A percentile compares a stretch with the other conserved stretches of the same genome.
Evolutionary conservation across 1,284 basidiomycete genomes (phyloP).

Genomic region (Leccinum pachyderme): DNA sequence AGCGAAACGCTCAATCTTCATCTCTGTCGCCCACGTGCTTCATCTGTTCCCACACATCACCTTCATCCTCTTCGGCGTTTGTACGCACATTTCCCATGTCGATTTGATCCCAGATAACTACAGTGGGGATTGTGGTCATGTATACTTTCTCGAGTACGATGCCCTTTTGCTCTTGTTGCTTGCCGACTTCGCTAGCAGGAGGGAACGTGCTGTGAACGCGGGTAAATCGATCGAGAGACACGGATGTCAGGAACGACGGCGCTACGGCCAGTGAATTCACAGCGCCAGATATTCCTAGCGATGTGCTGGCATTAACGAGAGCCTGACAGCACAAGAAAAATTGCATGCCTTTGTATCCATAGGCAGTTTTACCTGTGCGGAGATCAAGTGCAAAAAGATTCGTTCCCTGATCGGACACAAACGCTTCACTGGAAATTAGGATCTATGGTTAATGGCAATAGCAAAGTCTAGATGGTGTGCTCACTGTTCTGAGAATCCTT

Average conservation of each 20-base stretch:
- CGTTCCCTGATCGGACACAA: constrained; percentile 71
- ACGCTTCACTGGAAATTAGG: constrained; percentile 58
- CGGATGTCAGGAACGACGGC: constrained; percentile 53
- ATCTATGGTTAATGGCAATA: background rate
- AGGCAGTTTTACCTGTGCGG: constrained; percentile 69
- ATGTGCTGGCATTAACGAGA: background rate
- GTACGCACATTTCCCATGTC: background rate
- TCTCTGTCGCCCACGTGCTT: constrained; percentile 44
- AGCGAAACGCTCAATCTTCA: constrained; percentile 16
- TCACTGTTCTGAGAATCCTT: constrained; percentile 67
- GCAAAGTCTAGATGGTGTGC: constrained; percentile 29
- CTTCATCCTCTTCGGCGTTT: constrained; percentile 26
- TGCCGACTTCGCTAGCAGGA: constrained; percentile 48
- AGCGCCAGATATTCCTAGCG: constrained; percentile 64
- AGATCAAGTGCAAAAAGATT: constrained; percentile 73
- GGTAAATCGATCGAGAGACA: constrained; percentile 65
- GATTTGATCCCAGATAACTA: constrained; percentile 56
- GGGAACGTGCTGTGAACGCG: constrained; percentile 71
- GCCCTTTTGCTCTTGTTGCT: constrained; percentile 63
- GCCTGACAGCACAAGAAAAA: background rate
- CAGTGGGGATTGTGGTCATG: constrained; percentile 64
- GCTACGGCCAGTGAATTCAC: constrained; percentile 61
- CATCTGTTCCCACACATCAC: constrained; percentile 44
- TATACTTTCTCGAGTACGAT: constrained; percentile 67
- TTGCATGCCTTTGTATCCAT: constrained; percentile 70